A percentile compares a stretch with the other conserved stretches of the same genome.
These are phyloP conservation scores for Lachnellula suecica DNA, from an alignment of 2,329 filamentous ascomycete species.

Conservation along the genomic window DNA sequence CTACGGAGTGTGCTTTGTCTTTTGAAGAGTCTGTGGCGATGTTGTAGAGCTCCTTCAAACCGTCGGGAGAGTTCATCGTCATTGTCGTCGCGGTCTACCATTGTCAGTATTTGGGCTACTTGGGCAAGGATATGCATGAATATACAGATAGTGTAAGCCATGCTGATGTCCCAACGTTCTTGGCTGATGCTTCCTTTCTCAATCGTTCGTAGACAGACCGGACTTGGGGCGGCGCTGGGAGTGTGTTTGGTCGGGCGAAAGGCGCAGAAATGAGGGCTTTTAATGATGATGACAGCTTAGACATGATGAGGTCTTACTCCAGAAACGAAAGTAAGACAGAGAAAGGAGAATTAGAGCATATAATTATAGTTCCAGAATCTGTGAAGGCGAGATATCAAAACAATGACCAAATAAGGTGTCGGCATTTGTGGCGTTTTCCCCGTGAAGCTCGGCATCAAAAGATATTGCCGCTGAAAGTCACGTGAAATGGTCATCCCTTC, in stretches of 20 bases:
- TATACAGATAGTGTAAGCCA: constrained; percentile 70
- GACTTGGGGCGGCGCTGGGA: constrained; percentile 63
- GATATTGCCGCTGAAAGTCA: no score
- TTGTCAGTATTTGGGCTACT: background rate
- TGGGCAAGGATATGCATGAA: constrained; percentile 33
- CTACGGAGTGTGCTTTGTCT: constrained; percentile 24
- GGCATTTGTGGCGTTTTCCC: no score
- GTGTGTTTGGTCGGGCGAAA: constrained; percentile 63
- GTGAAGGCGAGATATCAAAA: no score
- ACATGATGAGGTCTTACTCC: no score
- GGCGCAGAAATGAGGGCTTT: constrained; percentile 74
- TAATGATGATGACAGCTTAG: constrained; percentile 68
- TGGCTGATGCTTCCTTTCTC: constrained; percentile 59
- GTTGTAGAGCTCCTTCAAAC: constrained; percentile 51
- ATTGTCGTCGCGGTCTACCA: constrained; percentile 74
- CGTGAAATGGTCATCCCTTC: no score
- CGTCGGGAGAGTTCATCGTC: constrained; percentile 82
- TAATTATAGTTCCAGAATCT: no score
- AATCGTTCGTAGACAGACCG: constrained; percentile 63
- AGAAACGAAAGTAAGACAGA: no score
- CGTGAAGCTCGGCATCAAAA: no score
- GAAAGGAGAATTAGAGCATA: no score
- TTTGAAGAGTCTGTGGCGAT: constrained; percentile 23
- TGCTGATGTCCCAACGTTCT: constrained; percentile 60
- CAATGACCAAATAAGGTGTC: no score